These are phyloP conservation scores for Paecilomyces niveus DNA, from an alignment of 2,329 filamentous ascomycete species.

Conservation along the genomic window DNA sequence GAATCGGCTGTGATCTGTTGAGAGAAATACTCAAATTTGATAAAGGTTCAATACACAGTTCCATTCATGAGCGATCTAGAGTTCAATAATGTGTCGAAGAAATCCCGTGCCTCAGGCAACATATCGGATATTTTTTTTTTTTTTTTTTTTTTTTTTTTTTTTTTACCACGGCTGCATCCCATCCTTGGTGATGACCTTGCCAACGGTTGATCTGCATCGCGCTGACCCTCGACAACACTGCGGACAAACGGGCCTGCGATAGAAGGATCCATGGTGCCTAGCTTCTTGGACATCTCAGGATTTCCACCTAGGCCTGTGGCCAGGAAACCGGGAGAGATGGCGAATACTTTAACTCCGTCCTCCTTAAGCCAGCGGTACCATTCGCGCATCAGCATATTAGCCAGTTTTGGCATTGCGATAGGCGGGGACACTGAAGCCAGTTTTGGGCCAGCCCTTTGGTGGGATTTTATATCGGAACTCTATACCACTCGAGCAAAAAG, in stretches of 20 bases:
- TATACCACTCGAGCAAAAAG: no score
- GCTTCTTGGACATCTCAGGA: slow-evolving; percentile 13
- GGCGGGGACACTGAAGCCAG: slow-evolving; percentile 9
- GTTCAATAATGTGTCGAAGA: no score
- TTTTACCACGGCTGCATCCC: slow-evolving; percentile 1
- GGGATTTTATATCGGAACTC: no score
- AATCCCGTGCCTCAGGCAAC: no score
- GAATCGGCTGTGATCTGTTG: no score
- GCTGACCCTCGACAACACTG: slow-evolving; percentile 34
- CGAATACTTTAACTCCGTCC: slow-evolving; percentile 47
- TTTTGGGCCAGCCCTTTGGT: slow-evolving; percentile 39
- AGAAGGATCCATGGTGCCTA: slow-evolving; percentile 25
- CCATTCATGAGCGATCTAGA: no score
- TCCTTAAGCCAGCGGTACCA: slow-evolving; percentile 36
- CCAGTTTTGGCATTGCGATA: slow-evolving; percentile 40
- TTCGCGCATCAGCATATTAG: slow-evolving; percentile 46
- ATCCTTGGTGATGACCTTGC: slow-evolving; percentile 25
- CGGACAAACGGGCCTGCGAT: slow-evolving; percentile 34
- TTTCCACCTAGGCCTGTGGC: slow-evolving; percentile 40
- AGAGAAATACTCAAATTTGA: no score
- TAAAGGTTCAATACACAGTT: no score
- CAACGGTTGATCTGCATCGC: slow-evolving; percentile 37
- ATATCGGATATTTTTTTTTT: no score
- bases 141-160: no score
- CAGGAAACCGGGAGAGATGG: slow-evolving; percentile 43